These are phyloP conservation scores for Pterocarpus macrocarpus DNA, from an alignment of 306 rosid genomes.

Conservation along the genomic window DNA sequence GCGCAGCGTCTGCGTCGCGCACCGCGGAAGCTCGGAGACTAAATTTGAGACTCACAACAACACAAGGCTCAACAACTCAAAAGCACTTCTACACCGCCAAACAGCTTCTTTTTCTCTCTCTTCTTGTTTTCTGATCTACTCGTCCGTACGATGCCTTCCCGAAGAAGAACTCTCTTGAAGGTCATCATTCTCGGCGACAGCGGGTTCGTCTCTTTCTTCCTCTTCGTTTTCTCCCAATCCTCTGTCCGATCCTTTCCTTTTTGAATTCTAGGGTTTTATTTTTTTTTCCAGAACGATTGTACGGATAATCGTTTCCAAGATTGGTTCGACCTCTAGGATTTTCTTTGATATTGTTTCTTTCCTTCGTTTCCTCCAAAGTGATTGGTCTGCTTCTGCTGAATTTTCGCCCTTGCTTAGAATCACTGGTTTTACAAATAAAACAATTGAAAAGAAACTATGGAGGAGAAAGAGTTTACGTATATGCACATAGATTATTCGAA, in stretches of 20 bases:
- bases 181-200: conserved; percentile 99
- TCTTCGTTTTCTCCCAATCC: conserved; percentile 5
- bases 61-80: not conserved
- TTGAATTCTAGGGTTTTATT: not conserved
- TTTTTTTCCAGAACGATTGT: not conserved
- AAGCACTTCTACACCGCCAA: not conserved
- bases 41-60: not conserved
- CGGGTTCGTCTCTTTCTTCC: conserved; percentile 65
- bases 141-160: conserved; percentile 75
- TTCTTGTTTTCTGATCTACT: not conserved
- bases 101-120: not conserved
- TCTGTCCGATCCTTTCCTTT: not conserved
- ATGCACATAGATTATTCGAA: not conserved
- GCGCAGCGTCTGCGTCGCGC: not conserved
- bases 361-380: not conserved
- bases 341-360: not conserved
- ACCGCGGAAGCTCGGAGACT: not conserved
- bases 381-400: conserved; percentile 12
- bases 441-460: not conserved
- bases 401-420: not conserved
- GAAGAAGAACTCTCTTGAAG: conserved; percentile 95
- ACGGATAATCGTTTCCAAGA: not conserved
- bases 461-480: not conserved
- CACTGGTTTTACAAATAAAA: not conserved
- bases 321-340: not conserved